Percentiles rank a stretch among this genome's conserved stretches.
Conservation (phyloP, 176 grass and related monocot species). For the Carex littledalei region DNA sequence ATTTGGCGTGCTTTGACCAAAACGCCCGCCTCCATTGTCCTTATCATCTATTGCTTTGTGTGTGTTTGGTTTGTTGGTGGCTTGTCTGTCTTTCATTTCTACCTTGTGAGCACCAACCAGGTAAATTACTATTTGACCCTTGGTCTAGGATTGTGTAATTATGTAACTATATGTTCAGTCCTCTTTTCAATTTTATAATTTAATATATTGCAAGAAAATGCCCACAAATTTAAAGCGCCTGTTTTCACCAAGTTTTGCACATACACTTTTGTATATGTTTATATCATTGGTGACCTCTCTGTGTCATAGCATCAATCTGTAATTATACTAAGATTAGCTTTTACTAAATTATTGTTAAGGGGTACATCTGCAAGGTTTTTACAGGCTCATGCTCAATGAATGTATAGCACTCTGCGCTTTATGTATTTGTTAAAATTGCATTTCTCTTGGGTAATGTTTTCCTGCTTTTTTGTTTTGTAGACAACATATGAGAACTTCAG, state of each 20-base stretch:
- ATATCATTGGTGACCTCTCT: not conserved
- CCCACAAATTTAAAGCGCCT: not conserved
- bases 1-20: conserved; percentile 90
- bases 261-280: not conserved
- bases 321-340: not conserved
- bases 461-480: conserved; percentile 28
- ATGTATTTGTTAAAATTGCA: conserved; percentile 1
- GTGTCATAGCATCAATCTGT: not conserved
- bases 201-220: not conserved
- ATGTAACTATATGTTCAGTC: not conserved
- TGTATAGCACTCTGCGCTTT: not conserved
- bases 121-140: conserved; percentile 27
- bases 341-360: not conserved
- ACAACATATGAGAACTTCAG: conserved; percentile 96
- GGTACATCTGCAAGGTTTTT: not conserved
- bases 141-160: not conserved
- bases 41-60: conserved; percentile 87
- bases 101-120: conserved; percentile 92
- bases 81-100: conserved; percentile 87
- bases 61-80: conserved; percentile 94
- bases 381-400: not conserved
- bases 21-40: conserved; percentile 67
- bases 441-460: conserved; percentile 17
- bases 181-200: not conserved
- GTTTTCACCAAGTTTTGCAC: not conserved